Conservation (phyloP, 2,329 filamentous ascomycete genomes). For the Dryadomyces sulphureus region DNA sequence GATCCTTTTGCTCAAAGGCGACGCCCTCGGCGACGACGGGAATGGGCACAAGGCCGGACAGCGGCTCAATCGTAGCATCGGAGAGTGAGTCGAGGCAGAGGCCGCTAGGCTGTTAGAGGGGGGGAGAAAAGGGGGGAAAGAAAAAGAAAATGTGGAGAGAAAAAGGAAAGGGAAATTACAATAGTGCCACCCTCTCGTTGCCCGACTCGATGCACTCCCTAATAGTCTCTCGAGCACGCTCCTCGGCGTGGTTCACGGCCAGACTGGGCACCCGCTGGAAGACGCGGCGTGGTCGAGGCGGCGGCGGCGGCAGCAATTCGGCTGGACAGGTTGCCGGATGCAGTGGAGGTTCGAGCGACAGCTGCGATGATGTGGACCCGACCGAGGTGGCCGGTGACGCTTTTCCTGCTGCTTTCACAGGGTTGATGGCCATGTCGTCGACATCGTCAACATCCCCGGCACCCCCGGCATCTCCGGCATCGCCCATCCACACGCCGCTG, state of each 20-base stretch:
- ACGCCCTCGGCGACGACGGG: slow-evolving; percentile 40
- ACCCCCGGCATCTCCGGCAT: neutral
- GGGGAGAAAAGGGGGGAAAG: neutral
- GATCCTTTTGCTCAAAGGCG: slow-evolving; percentile 43
- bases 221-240: slow-evolving; percentile 33
- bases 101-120: slow-evolving; percentile 15
- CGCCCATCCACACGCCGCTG: slow-evolving; percentile 51
- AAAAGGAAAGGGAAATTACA: neutral
- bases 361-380: slow-evolving; percentile 43
- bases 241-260: slow-evolving; percentile 21
- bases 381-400: neutral
- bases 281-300: slow-evolving; percentile 14
- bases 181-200: slow-evolving; percentile 33
- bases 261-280: slow-evolving; percentile 15
- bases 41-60: slow-evolving; percentile 39
- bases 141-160: neutral
- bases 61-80: slow-evolving; percentile 39
- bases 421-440: too few relatives aligned
- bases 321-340: slow-evolving; percentile 16
- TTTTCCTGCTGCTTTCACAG: slow-evolving; percentile 17
- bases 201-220: slow-evolving; percentile 41
- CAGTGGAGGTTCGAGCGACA: slow-evolving; percentile 36
- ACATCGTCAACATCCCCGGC: too few relatives aligned
- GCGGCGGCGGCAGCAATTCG: slow-evolving; percentile 18
- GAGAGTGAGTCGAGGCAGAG: slow-evolving; percentile 37